Base-by-base conservation (phyloP, 129 eudicot species). In the Lonicera japonica region DNA sequence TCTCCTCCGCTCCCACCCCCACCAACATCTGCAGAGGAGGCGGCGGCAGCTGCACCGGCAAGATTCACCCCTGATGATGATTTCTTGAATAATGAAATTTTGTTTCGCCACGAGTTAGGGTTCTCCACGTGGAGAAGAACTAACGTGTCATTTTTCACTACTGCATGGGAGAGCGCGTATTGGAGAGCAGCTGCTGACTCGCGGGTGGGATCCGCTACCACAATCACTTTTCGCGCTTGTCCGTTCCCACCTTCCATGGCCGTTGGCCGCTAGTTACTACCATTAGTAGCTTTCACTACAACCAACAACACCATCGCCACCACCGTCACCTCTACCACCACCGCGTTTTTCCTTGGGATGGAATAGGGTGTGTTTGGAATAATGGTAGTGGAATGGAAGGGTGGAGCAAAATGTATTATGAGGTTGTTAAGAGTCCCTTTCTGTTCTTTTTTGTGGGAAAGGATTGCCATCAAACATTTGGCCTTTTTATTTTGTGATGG, bases 131-230 rank as follows among this genome's bases (percentile, higher is more conserved):
- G 86, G 45, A 88, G 79, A 69, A 87, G 90, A 45, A 80, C 68
- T 54, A 87, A 68, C 41, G 70, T 70, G 54, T 84, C 94, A 22
- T 79, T 66, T 5, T 77, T 82, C 11, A 72, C 39, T 53, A 80
- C 72, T 43, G 70, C 85, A 57, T 85, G 89, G 47, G 86, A 77
- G 61, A 88, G 78, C 25, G 90, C 79, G 21, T 88, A 88, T 67
- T 80, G 79, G 23, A 88, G 82, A 4, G 94, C 94, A 5, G 74
- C 65, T 3, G 86, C 84, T 2, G 89, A 74, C 38, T 84, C 96
- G 25, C 85, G 89, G 19, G 77, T 79, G 60, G 86, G 82, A 57
- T 88, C 94, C 15, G 81, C 96, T 11, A 88, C 83, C 73, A 88
- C 84, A 94, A 88, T 88, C 29, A 88, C 77, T 58, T 67, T 79